These are phyloP conservation scores for Polytrichum formosum DNA, from an alignment of 225 moss, liverwort and hornwort species.

Conservation along the genomic window DNA sequence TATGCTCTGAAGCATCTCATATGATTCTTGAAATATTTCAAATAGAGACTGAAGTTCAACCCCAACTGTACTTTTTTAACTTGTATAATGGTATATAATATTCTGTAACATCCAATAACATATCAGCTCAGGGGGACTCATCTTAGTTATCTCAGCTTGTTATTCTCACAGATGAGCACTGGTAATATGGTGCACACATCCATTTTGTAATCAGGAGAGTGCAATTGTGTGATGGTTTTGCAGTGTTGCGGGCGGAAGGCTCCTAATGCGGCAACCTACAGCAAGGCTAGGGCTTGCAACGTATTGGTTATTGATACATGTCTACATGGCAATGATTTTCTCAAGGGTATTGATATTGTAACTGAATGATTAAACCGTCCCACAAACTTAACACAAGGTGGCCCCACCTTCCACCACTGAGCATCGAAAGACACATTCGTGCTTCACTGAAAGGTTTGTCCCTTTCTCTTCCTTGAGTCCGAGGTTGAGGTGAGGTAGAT, in stretches of 20 bases:
- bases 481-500: neutral
- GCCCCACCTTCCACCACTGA: constrained; percentile 4
- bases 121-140: too few species aligned
- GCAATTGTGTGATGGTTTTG: constrained; percentile 17
- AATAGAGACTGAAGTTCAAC: too few species aligned
- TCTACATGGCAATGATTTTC: constrained; percentile 58
- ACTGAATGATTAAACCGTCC: constrained; percentile 10
- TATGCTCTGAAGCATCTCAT: too few species aligned
- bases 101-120: too few species aligned
- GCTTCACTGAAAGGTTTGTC: constrained; percentile 19
- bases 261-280: constrained; percentile 77
- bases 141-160: too few species aligned
- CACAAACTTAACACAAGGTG: constrained; percentile 21
- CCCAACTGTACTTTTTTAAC: too few species aligned
- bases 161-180: too few species aligned
- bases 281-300: constrained; percentile 76
- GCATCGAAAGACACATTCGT: constrained; percentile 4
- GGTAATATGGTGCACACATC: too few species aligned
- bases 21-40: too few species aligned
- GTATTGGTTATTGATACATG: constrained; percentile 88
- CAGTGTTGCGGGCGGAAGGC: constrained; percentile 87
- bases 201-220: too few species aligned
- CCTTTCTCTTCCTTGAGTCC: too few species aligned
- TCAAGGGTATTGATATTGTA: constrained; percentile 26
- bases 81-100: too few species aligned